Evolutionary conservation across 495 filamentous ascomycete species (phyloP).

Genomic region (Lindgomyces ingoldianus): DNA sequence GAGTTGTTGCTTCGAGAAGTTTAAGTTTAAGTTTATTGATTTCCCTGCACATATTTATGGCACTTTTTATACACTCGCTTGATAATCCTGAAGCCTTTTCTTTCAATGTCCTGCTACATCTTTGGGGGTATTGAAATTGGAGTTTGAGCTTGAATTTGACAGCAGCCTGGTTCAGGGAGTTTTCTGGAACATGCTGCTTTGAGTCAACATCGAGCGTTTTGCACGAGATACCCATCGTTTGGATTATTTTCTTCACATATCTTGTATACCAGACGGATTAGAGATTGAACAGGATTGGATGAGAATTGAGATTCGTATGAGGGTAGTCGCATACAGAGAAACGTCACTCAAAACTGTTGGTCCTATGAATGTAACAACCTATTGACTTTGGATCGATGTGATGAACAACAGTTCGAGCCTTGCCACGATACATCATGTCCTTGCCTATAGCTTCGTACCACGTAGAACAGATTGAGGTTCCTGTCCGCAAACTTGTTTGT

Average conservation of each 20-base stretch:
- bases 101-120: no score
- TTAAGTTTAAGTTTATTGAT: not conserved
- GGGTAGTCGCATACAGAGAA: no score
- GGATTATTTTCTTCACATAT: not conserved
- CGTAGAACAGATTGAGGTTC: no score
- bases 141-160: not conserved
- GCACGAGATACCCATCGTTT: constrained; percentile 24
- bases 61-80: constrained; percentile 10
- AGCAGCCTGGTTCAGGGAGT: not conserved
- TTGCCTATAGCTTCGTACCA: no score
- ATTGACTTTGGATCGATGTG: no score
- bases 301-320: not conserved
- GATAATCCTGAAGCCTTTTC: not conserved
- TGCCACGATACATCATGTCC: no score
- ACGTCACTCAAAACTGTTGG: no score
- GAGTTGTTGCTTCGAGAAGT: constrained; percentile 42
- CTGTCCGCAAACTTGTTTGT: no score
- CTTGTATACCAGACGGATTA: not conserved
- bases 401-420: no score
- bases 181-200: not conserved
- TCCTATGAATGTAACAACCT: no score
- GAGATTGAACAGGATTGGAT: not conserved
- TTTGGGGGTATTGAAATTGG: no score
- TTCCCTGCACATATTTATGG: constrained; percentile 16
- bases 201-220: not conserved